Percentiles rank a stretch among this genome's conserved stretches.
phyloP scores from a whole-genome alignment of 139 green algal genomes.

The Auxenochlorella pyrenoidosa region DNA sequence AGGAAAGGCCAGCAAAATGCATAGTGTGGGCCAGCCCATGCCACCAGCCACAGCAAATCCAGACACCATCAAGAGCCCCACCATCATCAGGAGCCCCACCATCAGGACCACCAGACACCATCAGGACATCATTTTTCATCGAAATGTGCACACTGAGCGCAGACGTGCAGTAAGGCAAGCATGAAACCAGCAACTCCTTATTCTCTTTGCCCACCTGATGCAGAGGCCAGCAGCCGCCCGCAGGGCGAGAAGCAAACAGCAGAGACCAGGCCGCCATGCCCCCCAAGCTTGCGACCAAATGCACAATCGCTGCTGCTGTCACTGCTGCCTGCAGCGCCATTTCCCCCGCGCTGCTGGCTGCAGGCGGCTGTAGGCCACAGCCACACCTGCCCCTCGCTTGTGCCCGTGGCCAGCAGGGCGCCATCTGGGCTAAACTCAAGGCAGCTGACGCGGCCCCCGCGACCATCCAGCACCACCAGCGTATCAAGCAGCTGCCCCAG shows the following conservation, averaged over 20 bases:
- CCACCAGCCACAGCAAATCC: background rate
- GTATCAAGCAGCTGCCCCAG: background rate
- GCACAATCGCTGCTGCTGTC: background rate
- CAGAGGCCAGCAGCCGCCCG: constrained; percentile 11
- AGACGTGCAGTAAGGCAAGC: background rate
- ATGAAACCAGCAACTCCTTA: background rate
- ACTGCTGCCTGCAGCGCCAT: background rate
- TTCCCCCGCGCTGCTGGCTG: background rate
- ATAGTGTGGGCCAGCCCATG: background rate
- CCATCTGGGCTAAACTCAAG: constrained; percentile 16
- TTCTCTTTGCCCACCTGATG: background rate
- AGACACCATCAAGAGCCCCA: no score
- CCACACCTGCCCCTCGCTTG: constrained; percentile 2
- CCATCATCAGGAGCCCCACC: no score
- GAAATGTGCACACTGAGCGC: no score
- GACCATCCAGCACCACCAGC: background rate
- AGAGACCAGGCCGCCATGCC: constrained; percentile 7
- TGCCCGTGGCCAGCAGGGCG: constrained; percentile 23
- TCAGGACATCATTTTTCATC: no score
- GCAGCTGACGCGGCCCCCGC: background rate
- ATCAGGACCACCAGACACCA: no score
- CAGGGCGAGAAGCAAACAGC: constrained; percentile 12
- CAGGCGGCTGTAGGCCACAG: background rate
- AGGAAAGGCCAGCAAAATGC: background rate
- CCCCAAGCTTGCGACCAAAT: background rate